Conservation (phyloP, 2,329 filamentous ascomycete genomes). For the Claviceps sp. region DNA sequence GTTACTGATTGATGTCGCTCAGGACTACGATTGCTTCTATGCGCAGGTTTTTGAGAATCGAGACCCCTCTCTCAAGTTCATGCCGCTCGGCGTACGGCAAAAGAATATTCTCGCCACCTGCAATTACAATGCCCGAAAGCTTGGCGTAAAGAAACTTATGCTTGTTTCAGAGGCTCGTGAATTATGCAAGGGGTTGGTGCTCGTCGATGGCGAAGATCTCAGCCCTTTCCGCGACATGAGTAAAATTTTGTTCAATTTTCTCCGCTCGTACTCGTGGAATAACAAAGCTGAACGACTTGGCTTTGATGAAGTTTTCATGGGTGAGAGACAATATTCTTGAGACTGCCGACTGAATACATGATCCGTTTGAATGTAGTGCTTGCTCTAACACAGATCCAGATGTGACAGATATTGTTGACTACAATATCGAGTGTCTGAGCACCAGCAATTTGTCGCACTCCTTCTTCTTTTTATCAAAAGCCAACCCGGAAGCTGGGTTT, state of each 20-base stretch:
- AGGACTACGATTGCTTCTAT: slow-evolving; percentile 89
- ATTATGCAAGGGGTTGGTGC: slow-evolving; percentile 69
- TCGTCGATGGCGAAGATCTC: slow-evolving; percentile 78
- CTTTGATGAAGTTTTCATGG: slow-evolving; percentile 68
- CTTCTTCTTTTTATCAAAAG: slow-evolving; percentile 65
- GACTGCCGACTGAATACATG: not conserved
- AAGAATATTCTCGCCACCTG: slow-evolving; percentile 88
- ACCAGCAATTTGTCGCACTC: slow-evolving; percentile 47
- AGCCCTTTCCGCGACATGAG: slow-evolving; percentile 76
- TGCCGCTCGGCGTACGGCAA: slow-evolving; percentile 76
- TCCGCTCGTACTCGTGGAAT: slow-evolving; percentile 66
- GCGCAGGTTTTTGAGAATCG: slow-evolving; percentile 79
- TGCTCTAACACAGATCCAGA: slow-evolving; percentile 34
- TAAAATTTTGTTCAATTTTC: slow-evolving; percentile 63
- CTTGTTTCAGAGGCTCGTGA: slow-evolving; percentile 69
- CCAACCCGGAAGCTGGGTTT: slow-evolving; percentile 72
- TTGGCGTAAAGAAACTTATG: slow-evolving; percentile 70
- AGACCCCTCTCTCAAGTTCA: slow-evolving; percentile 55
- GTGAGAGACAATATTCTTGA: slow-evolving; percentile 13
- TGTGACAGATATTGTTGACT: slow-evolving; percentile 73
- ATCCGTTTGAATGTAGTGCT: not conserved
- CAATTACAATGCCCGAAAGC: slow-evolving; percentile 78
- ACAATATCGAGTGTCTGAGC: slow-evolving; percentile 65
- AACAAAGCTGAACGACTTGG: slow-evolving; percentile 67
- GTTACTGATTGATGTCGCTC: not conserved